Conservation (phyloP, 192 early-diverging fungal species). For the Linnemannia schmuckeri region DNA sequence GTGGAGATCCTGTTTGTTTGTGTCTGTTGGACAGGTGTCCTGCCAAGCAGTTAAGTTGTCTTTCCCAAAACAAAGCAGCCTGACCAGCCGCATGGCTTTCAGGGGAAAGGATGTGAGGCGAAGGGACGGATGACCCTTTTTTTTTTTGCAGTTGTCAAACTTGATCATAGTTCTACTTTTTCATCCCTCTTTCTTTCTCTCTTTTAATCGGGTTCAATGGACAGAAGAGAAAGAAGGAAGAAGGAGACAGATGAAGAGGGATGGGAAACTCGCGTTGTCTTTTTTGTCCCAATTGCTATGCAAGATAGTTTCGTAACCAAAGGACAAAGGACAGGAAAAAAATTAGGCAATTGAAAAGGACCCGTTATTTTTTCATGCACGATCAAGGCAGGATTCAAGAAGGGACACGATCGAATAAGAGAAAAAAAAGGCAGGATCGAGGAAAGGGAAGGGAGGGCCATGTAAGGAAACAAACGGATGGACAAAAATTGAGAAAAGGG, state of each 20-base stretch:
- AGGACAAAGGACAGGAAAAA: neutral
- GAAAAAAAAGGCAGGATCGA: neutral
- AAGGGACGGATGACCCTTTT: neutral
- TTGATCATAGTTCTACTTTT: slow-evolving; percentile 3
- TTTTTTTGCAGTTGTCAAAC: neutral
- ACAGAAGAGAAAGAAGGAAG: neutral
- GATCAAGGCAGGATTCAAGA: slow-evolving; percentile 7
- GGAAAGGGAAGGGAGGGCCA: neutral
- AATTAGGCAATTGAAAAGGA: neutral
- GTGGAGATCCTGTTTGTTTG: neutral
- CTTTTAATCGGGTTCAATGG: neutral
- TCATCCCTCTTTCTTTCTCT: neutral
- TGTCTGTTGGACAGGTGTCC: neutral
- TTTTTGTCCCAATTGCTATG: neutral
- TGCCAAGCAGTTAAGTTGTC: neutral
- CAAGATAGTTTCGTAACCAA: neutral
- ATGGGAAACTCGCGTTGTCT: no score
- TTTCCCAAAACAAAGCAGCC: neutral
- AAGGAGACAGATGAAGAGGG: no score
- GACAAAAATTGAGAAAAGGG: no score
- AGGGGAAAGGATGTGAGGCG: neutral
- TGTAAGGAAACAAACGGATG: neutral
- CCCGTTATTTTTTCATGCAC: neutral
- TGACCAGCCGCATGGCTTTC: neutral
- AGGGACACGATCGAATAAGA: neutral